phyloP scores from a whole-genome alignment of 1,284 basidiomycete genomes.

The Peniophora sp. region DNA sequence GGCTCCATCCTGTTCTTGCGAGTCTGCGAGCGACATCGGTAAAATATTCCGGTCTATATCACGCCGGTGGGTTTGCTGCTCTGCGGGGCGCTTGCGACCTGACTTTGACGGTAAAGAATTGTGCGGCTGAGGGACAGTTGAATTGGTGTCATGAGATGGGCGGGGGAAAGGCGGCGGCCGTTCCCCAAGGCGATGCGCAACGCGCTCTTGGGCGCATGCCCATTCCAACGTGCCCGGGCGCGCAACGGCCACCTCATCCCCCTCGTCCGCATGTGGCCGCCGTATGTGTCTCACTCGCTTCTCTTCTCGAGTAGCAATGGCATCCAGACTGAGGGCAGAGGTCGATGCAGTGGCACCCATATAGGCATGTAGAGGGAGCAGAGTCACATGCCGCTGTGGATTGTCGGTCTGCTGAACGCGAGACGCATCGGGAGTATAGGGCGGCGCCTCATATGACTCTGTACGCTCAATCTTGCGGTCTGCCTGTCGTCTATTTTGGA shows the following conservation, averaged over 20 bases:
- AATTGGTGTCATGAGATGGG: neutral
- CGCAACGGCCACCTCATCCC: conserved; percentile 45
- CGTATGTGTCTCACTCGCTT: conserved; percentile 10
- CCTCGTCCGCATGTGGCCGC: conserved; percentile 17
- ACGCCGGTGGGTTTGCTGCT: neutral
- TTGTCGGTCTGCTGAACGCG: conserved; percentile 20
- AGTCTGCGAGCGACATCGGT: conserved; percentile 8
- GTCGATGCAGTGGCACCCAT: conserved; percentile 17
- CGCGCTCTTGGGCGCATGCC: conserved; percentile 45
- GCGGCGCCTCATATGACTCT: conserved; percentile 16
- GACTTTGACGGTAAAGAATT: neutral
- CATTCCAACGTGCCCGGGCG: conserved; percentile 24
- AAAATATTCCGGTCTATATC: neutral
- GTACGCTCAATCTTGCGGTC: conserved; percentile 53
- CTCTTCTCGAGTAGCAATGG: conserved; percentile 29
- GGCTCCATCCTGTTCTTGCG: conserved; percentile 16
- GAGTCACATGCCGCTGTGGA: conserved; percentile 14
- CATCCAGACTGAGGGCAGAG: conserved; percentile 45
- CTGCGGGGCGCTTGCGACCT: neutral
- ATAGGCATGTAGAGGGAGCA: conserved; percentile 4
- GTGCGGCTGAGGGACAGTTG: too few relatives aligned
- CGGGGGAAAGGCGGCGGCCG: conserved; percentile 5
- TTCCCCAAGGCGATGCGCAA: conserved; percentile 59
- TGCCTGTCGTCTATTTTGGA: conserved; percentile 75
- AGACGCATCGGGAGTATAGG: conserved; percentile 17